phyloP scores from a whole-genome alignment of 2,329 filamentous ascomycete genomes.

The Alternaria ethzedia region DNA sequence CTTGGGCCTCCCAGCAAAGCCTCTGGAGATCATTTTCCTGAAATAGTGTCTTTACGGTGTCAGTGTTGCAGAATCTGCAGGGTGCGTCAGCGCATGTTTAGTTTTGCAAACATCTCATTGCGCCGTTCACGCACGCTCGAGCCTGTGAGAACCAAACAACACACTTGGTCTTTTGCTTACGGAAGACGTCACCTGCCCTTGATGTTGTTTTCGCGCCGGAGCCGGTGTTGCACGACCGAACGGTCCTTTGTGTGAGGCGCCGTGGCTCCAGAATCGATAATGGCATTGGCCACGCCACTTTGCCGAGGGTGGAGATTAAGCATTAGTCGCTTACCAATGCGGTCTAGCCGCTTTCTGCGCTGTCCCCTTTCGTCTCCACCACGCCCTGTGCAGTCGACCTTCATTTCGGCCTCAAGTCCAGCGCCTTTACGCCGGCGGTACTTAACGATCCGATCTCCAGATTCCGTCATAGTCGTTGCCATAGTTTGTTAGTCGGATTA shows the following conservation, averaged over 20 bases:
- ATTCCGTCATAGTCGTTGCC: slow-evolving; percentile 12
- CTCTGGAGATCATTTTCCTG: slow-evolving; percentile 21
- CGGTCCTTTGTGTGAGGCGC: slow-evolving; percentile 11
- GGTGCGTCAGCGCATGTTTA: slow-evolving; percentile 17
- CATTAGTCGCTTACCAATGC: slow-evolving; percentile 9
- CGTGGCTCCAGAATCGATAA: slow-evolving; percentile 21
- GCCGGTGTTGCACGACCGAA: slow-evolving; percentile 11
- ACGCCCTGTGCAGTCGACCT: slow-evolving; percentile 15
- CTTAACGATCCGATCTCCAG: slow-evolving; percentile 8
- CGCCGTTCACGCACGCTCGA: slow-evolving; percentile 7
- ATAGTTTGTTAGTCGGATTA: not conserved
- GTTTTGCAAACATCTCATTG: slow-evolving; percentile 16
- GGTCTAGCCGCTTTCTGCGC: slow-evolving; percentile 14
- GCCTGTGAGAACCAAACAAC: slow-evolving; percentile 7
- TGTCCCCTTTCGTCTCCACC: slow-evolving; percentile 14
- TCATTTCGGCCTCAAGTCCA: slow-evolving; percentile 32
- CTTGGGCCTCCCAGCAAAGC: slow-evolving; percentile 11
- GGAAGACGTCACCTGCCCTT: not conserved
- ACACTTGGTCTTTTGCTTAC: not conserved
- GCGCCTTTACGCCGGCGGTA: slow-evolving; percentile 2
- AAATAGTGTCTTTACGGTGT: slow-evolving; percentile 16
- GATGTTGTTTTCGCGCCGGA: slow-evolving; percentile 1
- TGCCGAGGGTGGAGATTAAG: slow-evolving; percentile 26
- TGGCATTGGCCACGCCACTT: slow-evolving; percentile 12
- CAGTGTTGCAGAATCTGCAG: slow-evolving; percentile 29